These are phyloP conservation scores for Leccinum pellstonianum DNA, from an alignment of 768 basidiomycete species.

Conservation along the genomic window DNA sequence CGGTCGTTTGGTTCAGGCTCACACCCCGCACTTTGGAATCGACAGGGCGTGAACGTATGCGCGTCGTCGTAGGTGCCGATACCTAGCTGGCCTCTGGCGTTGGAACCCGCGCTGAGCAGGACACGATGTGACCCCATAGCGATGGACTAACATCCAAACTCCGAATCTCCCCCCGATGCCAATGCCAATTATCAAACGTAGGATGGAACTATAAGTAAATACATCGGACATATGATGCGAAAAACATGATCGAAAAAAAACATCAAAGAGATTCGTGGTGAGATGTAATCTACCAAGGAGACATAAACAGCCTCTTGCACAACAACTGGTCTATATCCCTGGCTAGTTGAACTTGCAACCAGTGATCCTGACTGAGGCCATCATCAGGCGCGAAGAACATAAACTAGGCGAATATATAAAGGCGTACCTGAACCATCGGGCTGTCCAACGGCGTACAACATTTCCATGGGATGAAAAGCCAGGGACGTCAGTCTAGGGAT, in stretches of 20 bases:
- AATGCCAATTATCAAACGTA: background rate
- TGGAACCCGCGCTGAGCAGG: conserved; percentile 47
- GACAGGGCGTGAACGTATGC: conserved; percentile 38
- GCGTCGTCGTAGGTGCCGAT: conserved; percentile 40
- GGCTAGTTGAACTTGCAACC: conserved; percentile 50
- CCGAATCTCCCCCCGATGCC: background rate
- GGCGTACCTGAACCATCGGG: conserved; percentile 62
- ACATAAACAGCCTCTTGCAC: background rate
- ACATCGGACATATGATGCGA: conserved; percentile 12
- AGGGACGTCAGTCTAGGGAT: conserved; percentile 54
- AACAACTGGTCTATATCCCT: background rate
- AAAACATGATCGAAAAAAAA: conserved; percentile 3
- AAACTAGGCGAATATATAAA: background rate
- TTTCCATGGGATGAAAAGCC: conserved; percentile 82
- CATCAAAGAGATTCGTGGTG: conserved; percentile 10
- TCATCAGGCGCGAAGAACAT: conserved; percentile 5
- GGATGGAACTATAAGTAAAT: background rate
- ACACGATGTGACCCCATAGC: conserved; percentile 2
- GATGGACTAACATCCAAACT: background rate
- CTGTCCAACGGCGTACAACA: conserved; percentile 74
- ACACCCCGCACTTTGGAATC: conserved; percentile 25
- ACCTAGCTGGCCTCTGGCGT: conserved; percentile 48
- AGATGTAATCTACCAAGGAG: conserved; percentile 12
- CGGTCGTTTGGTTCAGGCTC: background rate
- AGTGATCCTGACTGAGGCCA: conserved; percentile 48